Evolutionary conservation across 768 basidiomycete genomes (phyloP), one percentile per base, ranked within the genome.

Genomic region (Phylloporus arenicola): DNA sequence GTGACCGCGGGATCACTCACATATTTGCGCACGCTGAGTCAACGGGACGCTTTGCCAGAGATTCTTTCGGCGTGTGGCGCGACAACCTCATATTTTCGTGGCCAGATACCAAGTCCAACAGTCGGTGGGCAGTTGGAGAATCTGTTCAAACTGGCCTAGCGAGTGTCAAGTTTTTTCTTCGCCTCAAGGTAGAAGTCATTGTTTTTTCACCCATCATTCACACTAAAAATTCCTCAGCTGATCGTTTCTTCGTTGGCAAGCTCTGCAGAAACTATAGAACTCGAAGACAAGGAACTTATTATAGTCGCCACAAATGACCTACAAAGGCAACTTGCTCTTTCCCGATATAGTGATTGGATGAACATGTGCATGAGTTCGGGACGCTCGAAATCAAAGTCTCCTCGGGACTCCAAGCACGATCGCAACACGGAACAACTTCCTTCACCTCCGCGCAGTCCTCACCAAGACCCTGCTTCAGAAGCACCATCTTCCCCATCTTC

Each of bases 81-180:
- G 83, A 83, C 62, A 84, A 78, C 1, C 68, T 89, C 40, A 82
- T 82, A 8, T 67, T 88, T 37, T 82, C 84, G 56, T 87, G 88
- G 84, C 86, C 88, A 13, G 76, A 79, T 31, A 67, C 77, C 47
- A 85, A 83, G 60, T 79, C 84, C 3, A 76, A 77, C 51, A 82
- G 78, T 59, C 80, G 85, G 17, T 92, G 89, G 86, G 78, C 87
- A 9, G 77, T 86, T 50, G 89, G 89, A 11, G 88, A 90, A 72
- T 84, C 86, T 24, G 78, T 88, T 57, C 72, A 76, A 55, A 84
- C 84, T 37, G 74, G 79, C 45, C 65, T 84, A 57, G 81, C 78
- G 13, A 76, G 78, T 46, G 78, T 89, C 47, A 78, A 77, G 63
- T 92, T 88, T 65, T 82, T 83, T 64, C 70, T 84, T 57, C 79